Conservation (phyloP, 2,329 filamentous ascomycete genomes). For the Aspergillus transmontanensis region DNA sequence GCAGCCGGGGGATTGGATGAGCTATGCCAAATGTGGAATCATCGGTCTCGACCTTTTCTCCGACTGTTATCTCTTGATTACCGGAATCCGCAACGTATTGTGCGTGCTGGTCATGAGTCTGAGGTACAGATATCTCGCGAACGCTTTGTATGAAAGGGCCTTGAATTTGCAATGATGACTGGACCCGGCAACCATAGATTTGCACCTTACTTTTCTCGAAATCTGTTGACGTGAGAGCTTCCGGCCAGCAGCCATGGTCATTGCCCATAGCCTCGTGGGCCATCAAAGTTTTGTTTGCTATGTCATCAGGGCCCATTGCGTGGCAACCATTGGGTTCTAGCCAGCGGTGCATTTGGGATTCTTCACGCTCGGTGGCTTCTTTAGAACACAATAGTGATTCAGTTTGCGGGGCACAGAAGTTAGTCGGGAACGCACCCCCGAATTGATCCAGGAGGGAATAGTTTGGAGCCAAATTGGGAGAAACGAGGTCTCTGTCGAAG, state of each 20-base stretch:
- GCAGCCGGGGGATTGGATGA: slow-evolving; percentile 16
- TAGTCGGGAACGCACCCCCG: neutral
- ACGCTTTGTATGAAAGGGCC: neutral
- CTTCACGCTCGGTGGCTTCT: slow-evolving; percentile 1
- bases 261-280: slow-evolving; percentile 3
- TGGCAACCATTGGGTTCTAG: slow-evolving; percentile 1
- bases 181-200: slow-evolving; percentile 5
- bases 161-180: slow-evolving; percentile 8
- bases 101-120: neutral
- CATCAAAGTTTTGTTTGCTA: slow-evolving; percentile 10
- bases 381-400: neutral
- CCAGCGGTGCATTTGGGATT: slow-evolving; percentile 9
- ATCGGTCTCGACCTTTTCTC: neutral
- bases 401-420: slow-evolving; percentile 7
- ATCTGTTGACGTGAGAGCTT: slow-evolving; percentile 6
- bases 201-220: neutral
- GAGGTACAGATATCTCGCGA: neutral
- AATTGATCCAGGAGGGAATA: slow-evolving; percentile 2
- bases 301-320: slow-evolving; percentile 2
- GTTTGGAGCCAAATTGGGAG: slow-evolving; percentile 2
- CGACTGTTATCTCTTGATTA: neutral
- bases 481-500: slow-evolving; percentile 12
- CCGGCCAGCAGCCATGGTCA: slow-evolving; percentile 12
- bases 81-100: neutral
- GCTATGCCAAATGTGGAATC: slow-evolving; percentile 6